Evolutionary conservation across 805 yeast species (phyloP).

Genomic region (Saturnispora halmiae): DNA sequence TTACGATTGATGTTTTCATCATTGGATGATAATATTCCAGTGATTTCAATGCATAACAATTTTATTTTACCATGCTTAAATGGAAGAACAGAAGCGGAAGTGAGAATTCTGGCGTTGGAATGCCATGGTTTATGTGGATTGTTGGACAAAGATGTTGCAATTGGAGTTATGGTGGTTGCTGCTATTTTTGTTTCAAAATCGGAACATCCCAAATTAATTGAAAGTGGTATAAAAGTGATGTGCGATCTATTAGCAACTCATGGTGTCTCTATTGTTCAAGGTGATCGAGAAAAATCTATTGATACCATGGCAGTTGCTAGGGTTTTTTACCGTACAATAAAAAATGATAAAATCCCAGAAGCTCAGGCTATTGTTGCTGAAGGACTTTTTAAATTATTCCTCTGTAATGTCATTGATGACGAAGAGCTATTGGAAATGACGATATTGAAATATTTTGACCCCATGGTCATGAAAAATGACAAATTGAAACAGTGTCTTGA

Average conservation of each 20-base stretch:
- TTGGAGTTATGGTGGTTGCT: conserved; percentile 49
- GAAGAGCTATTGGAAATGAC: conserved; percentile 65
- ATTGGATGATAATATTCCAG: conserved; percentile 51
- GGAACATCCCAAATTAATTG: conserved; percentile 54
- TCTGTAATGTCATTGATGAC: conserved; percentile 67
- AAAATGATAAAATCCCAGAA: conserved; percentile 46
- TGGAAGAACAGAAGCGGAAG: conserved; percentile 38
- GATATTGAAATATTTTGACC: conserved; percentile 66
- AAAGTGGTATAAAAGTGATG: conserved; percentile 57
- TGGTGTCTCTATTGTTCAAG: conserved; percentile 60
- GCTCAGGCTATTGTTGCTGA: conserved; percentile 79
- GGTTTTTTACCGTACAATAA: conserved; percentile 57
- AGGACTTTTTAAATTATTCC: conserved; percentile 71
- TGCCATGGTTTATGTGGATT: conserved; percentile 77
- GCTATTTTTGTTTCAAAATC: conserved; percentile 54
- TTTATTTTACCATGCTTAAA: conserved; percentile 72
- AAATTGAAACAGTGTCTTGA: conserved; percentile 70
- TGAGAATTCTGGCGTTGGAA: conserved; percentile 56
- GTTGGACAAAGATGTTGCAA: conserved; percentile 56
- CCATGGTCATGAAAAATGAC: conserved; percentile 51
- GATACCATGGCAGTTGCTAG: conserved; percentile 61
- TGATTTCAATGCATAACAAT: conserved; percentile 64
- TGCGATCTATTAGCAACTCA: conserved; percentile 72
- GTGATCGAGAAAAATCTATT: conserved; percentile 42
- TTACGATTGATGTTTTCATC: conserved; percentile 60